Evolutionary conservation across 1,284 basidiomycete species (phyloP), one percentile per base, ranked within the genome.

Genomic region (Ceratobasidium sp.): DNA sequence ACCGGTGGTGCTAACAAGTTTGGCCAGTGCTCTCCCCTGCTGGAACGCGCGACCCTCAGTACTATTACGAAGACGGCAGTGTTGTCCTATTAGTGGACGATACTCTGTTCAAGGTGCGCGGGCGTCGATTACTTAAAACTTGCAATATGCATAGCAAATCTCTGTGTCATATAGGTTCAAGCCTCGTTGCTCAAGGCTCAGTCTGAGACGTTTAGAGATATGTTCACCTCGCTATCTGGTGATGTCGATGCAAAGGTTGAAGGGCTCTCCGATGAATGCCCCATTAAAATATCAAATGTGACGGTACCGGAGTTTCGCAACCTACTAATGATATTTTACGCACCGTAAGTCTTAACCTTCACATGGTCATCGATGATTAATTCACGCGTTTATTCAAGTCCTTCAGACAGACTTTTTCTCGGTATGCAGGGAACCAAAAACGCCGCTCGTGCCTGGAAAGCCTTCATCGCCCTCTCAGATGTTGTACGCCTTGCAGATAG

Each of bases 321-420:
- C 51, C n/a, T 69, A 5, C 5, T 69, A n/a, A 69, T 55, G 33
- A 69, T 69, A 51, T 42, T 72, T 39, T 72, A 72, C 39, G 44
- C 3, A 5, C 67, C 51, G 67, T 69, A 26, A 13, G 67, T 68
- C n/a, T n/a, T n/a, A n/a, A n/a, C n/a, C n/a, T n/a, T n/a, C n/a
- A n/a, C n/a, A n/a, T n/a, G n/a, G n/a, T n/a, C n/a, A n/a, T n/a
- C n/a, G n/a, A n/a, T n/a, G n/a, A n/a, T n/a, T n/a, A n/a, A n/a
- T n/a, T n/a, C n/a, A n/a, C n/a, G n/a, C n/a, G n/a, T n/a, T n/a
- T n/a, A n/a, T n/a, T n/a, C n/a, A n/a, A n/a, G n/a, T n/a, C n/a
- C n/a, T n/a, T n/a, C n/a, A n/a, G n/a, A n/a, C n/a, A n/a, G n/a
- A n/a, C n/a, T n/a, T n/a, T n/a, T n/a, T n/a, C n/a, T n/a, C n/a